Conservation (phyloP, 176 grass and related monocot species). For the Phyllostachys edulis region DNA sequence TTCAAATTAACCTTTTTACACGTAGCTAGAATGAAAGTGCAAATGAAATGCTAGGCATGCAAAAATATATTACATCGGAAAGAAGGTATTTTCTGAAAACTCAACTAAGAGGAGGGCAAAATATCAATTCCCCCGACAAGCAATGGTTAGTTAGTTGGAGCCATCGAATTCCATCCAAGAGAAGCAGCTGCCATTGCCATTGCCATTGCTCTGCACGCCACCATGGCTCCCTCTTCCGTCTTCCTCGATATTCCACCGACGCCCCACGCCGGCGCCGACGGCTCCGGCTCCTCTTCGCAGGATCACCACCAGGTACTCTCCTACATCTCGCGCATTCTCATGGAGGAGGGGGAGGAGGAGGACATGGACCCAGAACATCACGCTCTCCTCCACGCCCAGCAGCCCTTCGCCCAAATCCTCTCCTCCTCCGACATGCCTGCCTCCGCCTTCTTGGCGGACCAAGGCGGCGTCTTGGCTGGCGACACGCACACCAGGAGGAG, state of each 20-base stretch:
- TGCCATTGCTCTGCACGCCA: neutral
- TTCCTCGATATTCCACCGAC: conserved; percentile 6
- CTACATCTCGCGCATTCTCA: conserved; percentile 32
- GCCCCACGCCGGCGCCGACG: neutral
- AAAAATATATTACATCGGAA: no score
- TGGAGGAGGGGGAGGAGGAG: conserved; percentile 38
- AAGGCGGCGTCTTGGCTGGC: neutral
- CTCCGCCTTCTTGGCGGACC: conserved; percentile 1
- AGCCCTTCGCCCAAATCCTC: conserved; percentile 17
- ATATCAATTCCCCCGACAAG: no score
- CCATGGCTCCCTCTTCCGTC: neutral
- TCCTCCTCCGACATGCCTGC: neutral
- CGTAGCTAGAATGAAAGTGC: no score
- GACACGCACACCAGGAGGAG: neutral
- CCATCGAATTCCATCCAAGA: neutral
- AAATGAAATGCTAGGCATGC: no score
- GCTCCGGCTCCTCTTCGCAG: neutral
- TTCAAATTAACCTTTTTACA: no score
- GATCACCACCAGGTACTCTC: conserved; percentile 15
- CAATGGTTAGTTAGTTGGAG: no score
- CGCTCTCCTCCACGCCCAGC: neutral
- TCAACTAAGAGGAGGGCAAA: no score
- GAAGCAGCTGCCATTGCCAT: neutral
- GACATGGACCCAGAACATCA: neutral
- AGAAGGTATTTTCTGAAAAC: no score